phyloP scores from a whole-genome alignment of 164 flowering plant genomes.

The Houttuynia cordata region DNA sequence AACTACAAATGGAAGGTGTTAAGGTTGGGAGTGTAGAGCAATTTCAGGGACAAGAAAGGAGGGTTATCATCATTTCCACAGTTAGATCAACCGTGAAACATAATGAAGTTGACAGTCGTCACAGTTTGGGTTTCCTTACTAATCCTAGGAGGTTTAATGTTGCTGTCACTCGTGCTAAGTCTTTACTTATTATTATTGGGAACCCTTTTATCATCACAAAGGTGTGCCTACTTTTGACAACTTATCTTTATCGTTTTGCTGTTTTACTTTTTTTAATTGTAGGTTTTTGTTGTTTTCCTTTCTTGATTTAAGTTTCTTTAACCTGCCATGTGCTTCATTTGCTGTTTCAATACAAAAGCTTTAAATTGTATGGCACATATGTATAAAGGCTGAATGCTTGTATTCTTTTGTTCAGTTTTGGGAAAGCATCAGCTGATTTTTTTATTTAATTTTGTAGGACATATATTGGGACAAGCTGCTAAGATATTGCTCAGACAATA shows the following conservation, averaged over 20 bases:
- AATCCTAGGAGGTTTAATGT: slow-evolving; percentile 95
- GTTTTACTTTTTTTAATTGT: neutral
- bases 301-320: neutral
- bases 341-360: too few relatives aligned
- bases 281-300: neutral
- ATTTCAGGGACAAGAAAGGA: slow-evolving; percentile 88
- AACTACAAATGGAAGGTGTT: slow-evolving; percentile 28
- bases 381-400: neutral
- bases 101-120: slow-evolving; percentile 59
- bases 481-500: slow-evolving; percentile 56
- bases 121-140: slow-evolving; percentile 80
- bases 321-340: neutral
- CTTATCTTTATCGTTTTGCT: neutral
- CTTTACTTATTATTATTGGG: slow-evolving; percentile 70
- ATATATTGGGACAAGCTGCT: slow-evolving; percentile 57
- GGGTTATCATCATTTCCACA: slow-evolving; percentile 79
- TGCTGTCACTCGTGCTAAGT: slow-evolving; percentile 79
- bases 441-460: slow-evolving; percentile 38
- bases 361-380: too few relatives aligned
- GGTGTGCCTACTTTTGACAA: slow-evolving; percentile 26
- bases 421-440: neutral
- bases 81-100: slow-evolving; percentile 88
- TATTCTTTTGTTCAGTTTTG: neutral
- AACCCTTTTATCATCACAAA: slow-evolving; percentile 82
- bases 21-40: slow-evolving; percentile 98